Evolutionary conservation across 345 rosid genomes (phyloP).

Genomic region (Physaria fendleri): DNA sequence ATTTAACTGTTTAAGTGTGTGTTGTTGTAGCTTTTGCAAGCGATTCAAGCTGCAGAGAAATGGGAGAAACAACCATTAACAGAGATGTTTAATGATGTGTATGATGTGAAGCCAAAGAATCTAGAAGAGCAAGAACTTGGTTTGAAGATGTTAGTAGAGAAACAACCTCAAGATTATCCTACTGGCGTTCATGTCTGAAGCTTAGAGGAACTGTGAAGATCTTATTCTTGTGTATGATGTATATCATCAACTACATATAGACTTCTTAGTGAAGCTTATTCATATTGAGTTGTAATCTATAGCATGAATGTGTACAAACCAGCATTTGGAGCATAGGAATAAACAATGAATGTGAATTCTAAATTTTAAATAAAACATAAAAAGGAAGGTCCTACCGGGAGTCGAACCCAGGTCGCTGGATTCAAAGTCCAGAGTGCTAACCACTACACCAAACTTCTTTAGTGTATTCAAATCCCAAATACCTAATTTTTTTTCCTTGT

Average conservation of each 20-base stretch:
- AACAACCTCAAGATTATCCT: conserved; percentile 50
- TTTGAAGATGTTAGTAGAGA: conserved; percentile 41
- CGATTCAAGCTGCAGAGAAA: conserved; percentile 65
- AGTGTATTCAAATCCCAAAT: too few species aligned
- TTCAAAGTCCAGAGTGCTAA: conserved; percentile 95
- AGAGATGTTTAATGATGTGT: conserved; percentile 60
- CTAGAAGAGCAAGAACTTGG: conserved; percentile 56
- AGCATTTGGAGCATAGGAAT: too few species aligned
- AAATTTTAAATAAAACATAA: neutral
- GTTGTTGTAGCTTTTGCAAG: conserved; percentile 51
- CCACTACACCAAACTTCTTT: conserved; percentile 98
- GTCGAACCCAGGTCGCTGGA: conserved; percentile 95
- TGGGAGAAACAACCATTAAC: conserved; percentile 47
- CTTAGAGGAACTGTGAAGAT: neutral
- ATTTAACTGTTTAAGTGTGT: neutral
- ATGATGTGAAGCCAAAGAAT: conserved; percentile 48
- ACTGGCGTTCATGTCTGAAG: conserved; percentile 41
- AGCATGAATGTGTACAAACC: too few species aligned
- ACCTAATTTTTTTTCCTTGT: too few species aligned
- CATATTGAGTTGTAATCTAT: too few species aligned
- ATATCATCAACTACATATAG: too few species aligned
- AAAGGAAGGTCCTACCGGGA: conserved; percentile 76
- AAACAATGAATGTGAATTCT: too few species aligned
- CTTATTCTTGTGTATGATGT: neutral
- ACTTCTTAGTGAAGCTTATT: too few species aligned